These are phyloP conservation scores for Wickerhamomyces hampshirensis DNA, from an alignment of 805 yeast species.

Conservation along the genomic window DNA sequence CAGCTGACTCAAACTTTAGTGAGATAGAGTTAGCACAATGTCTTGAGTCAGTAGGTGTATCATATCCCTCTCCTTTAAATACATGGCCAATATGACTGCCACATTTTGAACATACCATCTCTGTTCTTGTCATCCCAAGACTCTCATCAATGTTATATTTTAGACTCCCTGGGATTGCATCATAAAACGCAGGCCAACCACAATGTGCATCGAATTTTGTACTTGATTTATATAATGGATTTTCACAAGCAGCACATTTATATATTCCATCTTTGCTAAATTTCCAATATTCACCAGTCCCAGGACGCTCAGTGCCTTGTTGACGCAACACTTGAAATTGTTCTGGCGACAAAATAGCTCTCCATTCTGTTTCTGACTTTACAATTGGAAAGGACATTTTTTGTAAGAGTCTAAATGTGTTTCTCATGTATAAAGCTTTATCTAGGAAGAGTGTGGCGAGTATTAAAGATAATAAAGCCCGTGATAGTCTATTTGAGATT, in stretches of 20 bases:
- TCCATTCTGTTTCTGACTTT: conserved; percentile 62
- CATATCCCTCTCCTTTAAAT: conserved; percentile 88
- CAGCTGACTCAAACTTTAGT: conserved; percentile 53
- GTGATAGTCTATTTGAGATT: too few species aligned
- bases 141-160: conserved; percentile 53
- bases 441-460: background rate
- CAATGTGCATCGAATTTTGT: conserved; percentile 89
- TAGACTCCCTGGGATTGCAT: conserved; percentile 80
- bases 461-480: too few species aligned
- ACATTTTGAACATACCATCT: conserved; percentile 83
- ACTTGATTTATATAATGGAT: conserved; percentile 72
- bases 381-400: conserved; percentile 14
- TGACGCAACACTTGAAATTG: conserved; percentile 78
- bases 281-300: conserved; percentile 35
- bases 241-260: conserved; percentile 79
- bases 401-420: conserved; percentile 1
- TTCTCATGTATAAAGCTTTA: conserved; percentile 1
- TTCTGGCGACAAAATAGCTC: conserved; percentile 65
- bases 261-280: conserved; percentile 58
- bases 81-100: conserved; percentile 97
- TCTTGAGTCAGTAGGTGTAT: conserved; percentile 78
- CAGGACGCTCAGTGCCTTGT: conserved; percentile 44
- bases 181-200: conserved; percentile 98
- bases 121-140: conserved; percentile 79
- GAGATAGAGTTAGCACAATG: conserved; percentile 92